Conservation (phyloP, 768 basidiomycete genomes). For the Leccinum barrowsii region DNA sequence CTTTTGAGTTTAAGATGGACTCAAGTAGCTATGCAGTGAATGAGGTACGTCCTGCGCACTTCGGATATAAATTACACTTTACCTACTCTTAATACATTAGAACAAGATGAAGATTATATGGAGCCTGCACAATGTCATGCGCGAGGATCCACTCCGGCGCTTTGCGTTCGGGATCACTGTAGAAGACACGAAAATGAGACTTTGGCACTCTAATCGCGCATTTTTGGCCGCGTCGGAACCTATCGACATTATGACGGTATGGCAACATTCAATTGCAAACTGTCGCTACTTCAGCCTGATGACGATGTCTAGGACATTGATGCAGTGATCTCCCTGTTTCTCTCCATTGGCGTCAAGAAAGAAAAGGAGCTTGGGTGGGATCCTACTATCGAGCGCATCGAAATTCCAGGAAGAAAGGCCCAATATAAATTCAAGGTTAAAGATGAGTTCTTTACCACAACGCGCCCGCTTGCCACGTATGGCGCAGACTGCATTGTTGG, state of each 20-base stretch:
- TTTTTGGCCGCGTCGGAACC: not conserved
- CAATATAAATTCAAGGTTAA: not conserved
- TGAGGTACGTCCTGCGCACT: too few relatives aligned
- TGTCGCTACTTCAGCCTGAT: too few relatives aligned
- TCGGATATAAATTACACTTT: not conserved
- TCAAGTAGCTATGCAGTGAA: too few relatives aligned
- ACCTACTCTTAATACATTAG: not conserved
- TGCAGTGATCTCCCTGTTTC: too few relatives aligned
- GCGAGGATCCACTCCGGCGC: too few relatives aligned
- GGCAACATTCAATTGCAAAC: too few relatives aligned
- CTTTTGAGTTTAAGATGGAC: too few relatives aligned
- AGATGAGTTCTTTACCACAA: not conserved
- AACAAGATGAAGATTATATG: slow-evolving; percentile 23
- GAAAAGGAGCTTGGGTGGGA: slow-evolving; percentile 6
- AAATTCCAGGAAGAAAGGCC: not conserved
- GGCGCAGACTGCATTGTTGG: slow-evolving; percentile 1
- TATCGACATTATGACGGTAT: not conserved
- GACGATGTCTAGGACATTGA: too few relatives aligned
- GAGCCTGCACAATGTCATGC: slow-evolving; percentile 14
- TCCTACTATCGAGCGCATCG: not conserved
- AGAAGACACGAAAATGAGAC: slow-evolving; percentile 8
- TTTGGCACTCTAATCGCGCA: slow-evolving; percentile 22
- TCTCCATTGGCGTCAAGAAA: too few relatives aligned
- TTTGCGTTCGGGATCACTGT: not conserved
- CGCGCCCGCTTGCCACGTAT: not conserved